phyloP scores from a whole-genome alignment of 805 yeast genomes.

The Wickerhamomyces mucosus region DNA sequence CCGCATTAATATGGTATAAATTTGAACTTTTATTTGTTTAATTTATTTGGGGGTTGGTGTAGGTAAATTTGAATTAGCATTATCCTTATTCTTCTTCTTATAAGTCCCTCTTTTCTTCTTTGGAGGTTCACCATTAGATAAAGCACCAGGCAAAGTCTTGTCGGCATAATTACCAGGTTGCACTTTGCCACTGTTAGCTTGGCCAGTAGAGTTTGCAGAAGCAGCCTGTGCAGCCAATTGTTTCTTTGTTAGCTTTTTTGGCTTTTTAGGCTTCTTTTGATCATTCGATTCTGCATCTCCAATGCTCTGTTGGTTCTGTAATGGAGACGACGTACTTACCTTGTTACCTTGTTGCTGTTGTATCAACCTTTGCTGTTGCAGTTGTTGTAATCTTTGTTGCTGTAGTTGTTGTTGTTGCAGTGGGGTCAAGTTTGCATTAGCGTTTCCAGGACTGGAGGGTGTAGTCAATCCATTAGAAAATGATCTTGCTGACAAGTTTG shows the following conservation, averaged over 20 bases:
- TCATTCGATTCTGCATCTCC: too few relatives aligned
- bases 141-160: conserved; percentile 18
- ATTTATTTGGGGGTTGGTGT: too few relatives aligned
- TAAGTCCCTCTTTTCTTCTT: conserved; percentile 22
- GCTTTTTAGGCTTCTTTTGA: background rate
- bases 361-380: conserved; percentile 18
- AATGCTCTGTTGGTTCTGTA: conserved; percentile 15
- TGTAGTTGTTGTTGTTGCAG: conserved; percentile 21
- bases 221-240: conserved; percentile 7
- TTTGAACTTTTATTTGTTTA: too few relatives aligned
- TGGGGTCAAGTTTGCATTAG: conserved; percentile 18
- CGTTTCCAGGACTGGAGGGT: conserved; percentile 2
- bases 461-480: conserved; percentile 10
- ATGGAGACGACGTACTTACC: conserved; percentile 1
- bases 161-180: conserved; percentile 13
- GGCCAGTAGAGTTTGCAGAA: background rate
- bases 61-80: too few relatives aligned
- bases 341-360: conserved; percentile 22
- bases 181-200: conserved; percentile 14
- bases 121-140: conserved; percentile 7
- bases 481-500: conserved; percentile 19
- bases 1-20: background rate
- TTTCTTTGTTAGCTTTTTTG: background rate
- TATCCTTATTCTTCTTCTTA: conserved; percentile 18
- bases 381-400: conserved; percentile 23